phyloP scores from a whole-genome alignment of 2,329 filamentous ascomycete genomes.

The Botrytis byssoidea region DNA sequence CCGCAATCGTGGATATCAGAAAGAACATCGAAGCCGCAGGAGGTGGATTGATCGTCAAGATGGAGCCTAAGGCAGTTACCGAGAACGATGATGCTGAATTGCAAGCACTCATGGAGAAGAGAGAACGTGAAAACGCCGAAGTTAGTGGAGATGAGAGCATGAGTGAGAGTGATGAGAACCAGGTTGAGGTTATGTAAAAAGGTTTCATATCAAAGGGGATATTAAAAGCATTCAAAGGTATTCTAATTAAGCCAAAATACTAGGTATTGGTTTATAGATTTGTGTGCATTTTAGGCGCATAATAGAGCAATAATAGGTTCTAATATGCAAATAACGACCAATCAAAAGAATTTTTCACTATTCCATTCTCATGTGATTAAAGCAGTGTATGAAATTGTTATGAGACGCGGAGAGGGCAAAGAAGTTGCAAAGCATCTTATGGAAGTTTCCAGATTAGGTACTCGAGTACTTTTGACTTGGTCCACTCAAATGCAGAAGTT shows the following conservation, averaged over 20 bases:
- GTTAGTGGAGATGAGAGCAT: slow-evolving; percentile 96
- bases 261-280: slow-evolving; percentile 15
- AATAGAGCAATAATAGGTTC: slow-evolving; percentile 22
- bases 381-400: neutral
- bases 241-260: slow-evolving; percentile 15
- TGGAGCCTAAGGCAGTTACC: slow-evolving; percentile 98
- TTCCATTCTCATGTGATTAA: neutral
- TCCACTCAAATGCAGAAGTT: neutral
- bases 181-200: slow-evolving; percentile 53
- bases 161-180: slow-evolving; percentile 91
- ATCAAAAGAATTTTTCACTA: neutral
- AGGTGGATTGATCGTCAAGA: slow-evolving; percentile 85
- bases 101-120: slow-evolving; percentile 98
- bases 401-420: neutral
- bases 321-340: slow-evolving; percentile 15
- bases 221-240: slow-evolving; percentile 34
- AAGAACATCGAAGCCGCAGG: slow-evolving; percentile 74
- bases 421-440: neutral
- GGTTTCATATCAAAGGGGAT: slow-evolving; percentile 24
- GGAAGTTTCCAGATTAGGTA: neutral
- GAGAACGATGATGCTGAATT: slow-evolving; percentile 97
- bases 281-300: slow-evolving; percentile 38
- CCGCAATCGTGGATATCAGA: slow-evolving; percentile 85
- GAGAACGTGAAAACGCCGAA: slow-evolving; percentile 94
- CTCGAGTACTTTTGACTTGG: neutral